Conservation (phyloP, 2,329 filamentous ascomycete species). For the Pseudovirgaria hyperparasitica region DNA sequence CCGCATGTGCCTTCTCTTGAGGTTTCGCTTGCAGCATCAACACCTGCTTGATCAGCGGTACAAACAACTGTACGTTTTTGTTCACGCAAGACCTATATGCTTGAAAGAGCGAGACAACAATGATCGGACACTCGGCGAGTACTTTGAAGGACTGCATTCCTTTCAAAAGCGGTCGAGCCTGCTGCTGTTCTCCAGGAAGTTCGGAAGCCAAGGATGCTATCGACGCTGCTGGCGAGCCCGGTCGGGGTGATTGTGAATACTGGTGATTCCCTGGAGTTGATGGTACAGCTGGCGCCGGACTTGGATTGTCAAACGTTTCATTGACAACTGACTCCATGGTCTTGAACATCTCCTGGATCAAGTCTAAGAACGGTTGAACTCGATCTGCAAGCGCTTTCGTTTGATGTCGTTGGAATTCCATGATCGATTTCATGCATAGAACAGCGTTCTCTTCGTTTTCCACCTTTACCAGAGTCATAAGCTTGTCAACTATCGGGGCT, state of each 20-base stretch:
- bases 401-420: constrained; percentile 91
- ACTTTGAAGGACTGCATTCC: constrained; percentile 99
- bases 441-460: constrained; percentile 99
- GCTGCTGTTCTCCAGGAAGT: constrained; percentile 77
- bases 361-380: constrained; percentile 76
- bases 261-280: constrained; percentile 50
- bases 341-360: constrained; percentile 94
- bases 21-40: constrained; percentile 81
- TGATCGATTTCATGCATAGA: constrained; percentile 95
- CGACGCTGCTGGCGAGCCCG: constrained; percentile 77
- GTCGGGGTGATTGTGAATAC: constrained; percentile 76
- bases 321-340: constrained; percentile 90
- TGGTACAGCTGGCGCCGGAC: constrained; percentile 43
- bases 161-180: constrained; percentile 67
- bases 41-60: constrained; percentile 86
- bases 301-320: constrained; percentile 80
- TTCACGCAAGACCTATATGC: constrained; percentile 70
- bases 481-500: constrained; percentile 73
- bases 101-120: constrained; percentile 96
- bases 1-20: constrained; percentile 80
- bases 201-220: constrained; percentile 56
- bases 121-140: constrained; percentile 92
- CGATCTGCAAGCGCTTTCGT: constrained; percentile 67
- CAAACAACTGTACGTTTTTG: constrained; percentile 80
- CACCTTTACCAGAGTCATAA: constrained; percentile 75